Base-by-base conservation (phyloP, 805 yeast species). In the Kuraishia cidri region DNA sequence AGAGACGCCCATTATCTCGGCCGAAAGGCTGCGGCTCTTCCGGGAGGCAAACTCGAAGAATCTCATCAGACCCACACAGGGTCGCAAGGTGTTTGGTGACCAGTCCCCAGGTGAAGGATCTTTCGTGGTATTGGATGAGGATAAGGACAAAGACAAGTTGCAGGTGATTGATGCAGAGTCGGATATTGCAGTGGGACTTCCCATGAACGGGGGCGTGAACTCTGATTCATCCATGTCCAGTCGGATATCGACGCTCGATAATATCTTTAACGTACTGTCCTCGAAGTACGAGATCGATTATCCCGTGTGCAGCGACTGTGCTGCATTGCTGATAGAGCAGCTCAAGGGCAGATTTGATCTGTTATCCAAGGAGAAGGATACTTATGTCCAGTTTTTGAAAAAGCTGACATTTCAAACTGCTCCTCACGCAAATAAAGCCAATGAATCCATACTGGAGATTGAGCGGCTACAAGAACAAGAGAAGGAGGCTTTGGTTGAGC, bases 291-390 rank as follows among this genome's bases (percentile, higher is more conserved):
- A 79, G 38, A 67, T 90, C 11, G 94, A 85, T 41, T 77, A 75
- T 47, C 98, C 98, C 0, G 74, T 92, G 11, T 90, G 97, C 45
- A 66, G 67, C 16, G 97, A 88, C 28, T 92, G 98, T 53, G 81
- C 92, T 5, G 73, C 68, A 27, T 51, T 67, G 14, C 54, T 90
- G 17, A 61, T 81, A 8, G 75, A 72, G 7, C 78, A 77, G 36
- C 64, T 86, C 52, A 79, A 77, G 45, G 52, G 60, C 9, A 78
- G 78, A 43, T 82, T 82, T 50, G 90, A 82, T 38, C 82, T 75
- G 35, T 70, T 79, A 4, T 72, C 80, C 13, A 68, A 67, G 39
- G 96, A 90, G 45, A 75, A 90, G 41, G 95, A 87, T 32, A 69
- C 73, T 2, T 92, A 87, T 50, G 58, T 77, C 12, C 72, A 73